These are phyloP conservation scores for Talaromyces sp. DNA, from an alignment of 2,329 filamentous ascomycete species.

Conservation along the genomic window DNA sequence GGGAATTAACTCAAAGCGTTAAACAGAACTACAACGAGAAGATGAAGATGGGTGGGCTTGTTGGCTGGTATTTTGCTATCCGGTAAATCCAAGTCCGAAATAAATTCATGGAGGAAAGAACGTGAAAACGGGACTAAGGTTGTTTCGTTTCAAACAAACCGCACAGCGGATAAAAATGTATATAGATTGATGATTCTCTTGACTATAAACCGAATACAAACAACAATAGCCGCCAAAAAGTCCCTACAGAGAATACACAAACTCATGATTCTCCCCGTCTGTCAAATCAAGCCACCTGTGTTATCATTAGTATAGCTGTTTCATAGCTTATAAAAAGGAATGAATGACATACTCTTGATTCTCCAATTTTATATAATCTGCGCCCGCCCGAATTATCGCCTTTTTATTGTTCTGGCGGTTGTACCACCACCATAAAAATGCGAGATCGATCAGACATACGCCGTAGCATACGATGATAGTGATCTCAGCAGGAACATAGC, in stretches of 20 bases:
- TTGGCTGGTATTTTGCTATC: too few relatives aligned
- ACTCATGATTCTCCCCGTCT: conserved; percentile 62
- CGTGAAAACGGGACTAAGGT: too few relatives aligned
- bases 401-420: conserved; percentile 57
- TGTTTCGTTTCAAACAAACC: too few relatives aligned
- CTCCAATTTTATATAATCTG: conserved; percentile 57
- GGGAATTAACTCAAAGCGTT: too few relatives aligned
- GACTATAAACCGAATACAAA: not conserved
- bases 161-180: too few relatives aligned
- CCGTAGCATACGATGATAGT: conserved; percentile 58
- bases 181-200: not conserved
- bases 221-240: not conserved
- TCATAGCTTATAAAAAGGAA: conserved; percentile 16
- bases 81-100: too few relatives aligned
- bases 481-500: conserved; percentile 61
- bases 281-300: conserved; percentile 56
- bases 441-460: conserved; percentile 50
- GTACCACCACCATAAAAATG: conserved; percentile 63
- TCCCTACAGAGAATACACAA: conserved; percentile 46
- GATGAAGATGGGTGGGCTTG: too few relatives aligned
- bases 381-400: conserved; percentile 45
- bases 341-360: conserved; percentile 55
- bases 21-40: too few relatives aligned
- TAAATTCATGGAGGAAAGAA: too few relatives aligned
- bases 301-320: not conserved